These are phyloP conservation scores for Kwoniella europaea DNA, from an alignment of 768 basidiomycete species.

Conservation along the genomic window DNA sequence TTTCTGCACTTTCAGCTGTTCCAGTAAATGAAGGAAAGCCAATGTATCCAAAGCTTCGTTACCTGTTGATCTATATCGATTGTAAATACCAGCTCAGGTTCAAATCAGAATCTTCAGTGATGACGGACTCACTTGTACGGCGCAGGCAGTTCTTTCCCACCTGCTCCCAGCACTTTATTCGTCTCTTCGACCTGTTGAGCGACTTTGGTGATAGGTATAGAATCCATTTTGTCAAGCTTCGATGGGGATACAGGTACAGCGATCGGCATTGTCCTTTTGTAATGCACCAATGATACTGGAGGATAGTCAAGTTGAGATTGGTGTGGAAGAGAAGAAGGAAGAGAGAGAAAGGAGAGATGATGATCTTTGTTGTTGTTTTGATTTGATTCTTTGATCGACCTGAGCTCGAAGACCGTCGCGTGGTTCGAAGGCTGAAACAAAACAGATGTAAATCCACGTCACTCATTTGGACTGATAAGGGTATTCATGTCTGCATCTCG, in stretches of 20 bases:
- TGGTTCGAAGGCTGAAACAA: not conserved
- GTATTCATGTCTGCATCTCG: not conserved
- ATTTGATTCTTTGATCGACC: not conserved
- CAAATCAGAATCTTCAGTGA: not conserved
- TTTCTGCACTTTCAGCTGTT: constrained; percentile 93
- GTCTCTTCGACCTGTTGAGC: constrained; percentile 6
- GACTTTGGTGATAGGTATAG: not conserved
- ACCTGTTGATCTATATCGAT: constrained; percentile 56
- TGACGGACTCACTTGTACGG: constrained; percentile 50
- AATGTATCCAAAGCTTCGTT: constrained; percentile 71
- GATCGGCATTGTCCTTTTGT: constrained; percentile 8
- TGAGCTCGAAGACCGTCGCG: constrained; percentile 8
- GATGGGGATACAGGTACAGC: constrained; percentile 5
- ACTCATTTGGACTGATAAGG: not conserved
- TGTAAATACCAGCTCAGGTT: not conserved
- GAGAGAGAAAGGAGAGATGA: not conserved
- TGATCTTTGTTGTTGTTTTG: not conserved
- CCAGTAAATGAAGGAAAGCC: constrained; percentile 87
- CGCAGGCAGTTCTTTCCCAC: constrained; percentile 53
- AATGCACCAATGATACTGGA: not conserved
- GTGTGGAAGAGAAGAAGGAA: not conserved
- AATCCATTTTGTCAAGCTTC: constrained; percentile 28
- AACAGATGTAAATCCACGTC: not conserved
- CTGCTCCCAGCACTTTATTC: constrained; percentile 40
- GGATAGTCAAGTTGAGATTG: not conserved